phyloP scores from a whole-genome alignment of 805 yeast species.

The Starmerella asiatica region DNA sequence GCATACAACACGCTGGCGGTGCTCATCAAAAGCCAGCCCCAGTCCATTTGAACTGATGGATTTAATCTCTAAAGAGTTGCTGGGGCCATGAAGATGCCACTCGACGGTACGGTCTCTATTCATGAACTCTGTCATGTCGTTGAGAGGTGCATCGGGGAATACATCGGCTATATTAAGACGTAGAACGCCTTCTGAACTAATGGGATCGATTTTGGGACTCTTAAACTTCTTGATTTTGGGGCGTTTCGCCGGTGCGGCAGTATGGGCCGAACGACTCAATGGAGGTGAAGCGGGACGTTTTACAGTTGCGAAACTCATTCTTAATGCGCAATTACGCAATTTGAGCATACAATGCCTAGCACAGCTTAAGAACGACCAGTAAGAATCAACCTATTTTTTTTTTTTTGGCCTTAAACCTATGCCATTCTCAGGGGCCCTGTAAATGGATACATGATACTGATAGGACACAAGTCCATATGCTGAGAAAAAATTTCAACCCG shows the following conservation, averaged over 20 bases:
- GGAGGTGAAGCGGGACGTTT: constrained; percentile 1
- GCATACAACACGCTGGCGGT: constrained; percentile 49
- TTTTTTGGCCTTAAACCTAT: no score
- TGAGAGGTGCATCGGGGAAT: constrained; percentile 33
- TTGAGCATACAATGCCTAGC: not conserved
- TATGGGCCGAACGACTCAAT: not conserved
- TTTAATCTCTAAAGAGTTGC: constrained; percentile 43
- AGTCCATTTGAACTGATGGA: constrained; percentile 70
- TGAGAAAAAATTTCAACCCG: constrained; percentile 2
- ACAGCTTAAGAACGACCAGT: no score
- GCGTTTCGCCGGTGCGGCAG: not conserved
- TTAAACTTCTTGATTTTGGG: constrained; percentile 35
- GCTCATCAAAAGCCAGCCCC: constrained; percentile 55
- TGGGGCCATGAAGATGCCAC: constrained; percentile 41
- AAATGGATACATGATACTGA: no score
- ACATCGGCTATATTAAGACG: constrained; percentile 49
- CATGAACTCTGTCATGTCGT: constrained; percentile 53
- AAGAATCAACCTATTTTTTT: no score
- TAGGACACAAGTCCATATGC: no score
- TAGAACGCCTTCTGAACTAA: constrained; percentile 70
- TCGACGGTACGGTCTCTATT: constrained; percentile 34
- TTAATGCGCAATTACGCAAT: not conserved
- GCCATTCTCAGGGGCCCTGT: no score
- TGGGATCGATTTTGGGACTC: constrained; percentile 52
- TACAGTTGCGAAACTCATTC: not conserved